Base-by-base conservation (phyloP, 2,329 filamentous ascomycete genomes). In the Neonectria neomacrospora region DNA sequence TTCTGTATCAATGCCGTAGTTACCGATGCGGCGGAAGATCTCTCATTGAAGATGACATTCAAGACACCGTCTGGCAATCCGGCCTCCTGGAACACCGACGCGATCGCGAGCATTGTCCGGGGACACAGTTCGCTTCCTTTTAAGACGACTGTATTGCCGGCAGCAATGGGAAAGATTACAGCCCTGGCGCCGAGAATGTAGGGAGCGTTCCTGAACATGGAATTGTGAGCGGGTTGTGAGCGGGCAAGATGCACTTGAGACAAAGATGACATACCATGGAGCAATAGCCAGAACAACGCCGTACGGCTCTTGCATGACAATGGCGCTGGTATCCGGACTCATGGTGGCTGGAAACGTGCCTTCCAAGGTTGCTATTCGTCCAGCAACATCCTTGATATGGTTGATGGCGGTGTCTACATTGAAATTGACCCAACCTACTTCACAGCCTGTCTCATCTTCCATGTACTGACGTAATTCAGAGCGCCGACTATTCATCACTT, bases 231-330 rank as follows among this genome's bases (percentile, higher is more conserved):
- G 34, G 34, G 16, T 8, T 8, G 34, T 37, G n/a, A 41, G 37
- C 44, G n/a, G 32, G 26, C 37, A 16, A 34, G n/a, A 3, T 23
- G n/a, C 16, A n/a, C 16, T 18, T 10, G 10, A n/a, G 54, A 32
- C 30, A 44, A 23, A 7, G 5, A 39, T 22, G 10, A 68, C 80
- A 70, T 81, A 94, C 93, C 93, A 97, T 10, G 93, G 92, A 2
- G 91, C 91, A 76, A 96, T 93, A 3, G 88, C 89, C 30, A 96
- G 80, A 16, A 94, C 84, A 8, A 96, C 92, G 1, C 93, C 93
- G 70, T 88, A 93, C 0, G 93, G 92, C 77, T 94, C 91, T 74
- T 89, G 90, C 67, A 90, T 78, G 4, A 96, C 80, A 68, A 96
- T 81, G 0, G 89, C 91, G 22, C 64, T 81, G 26, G 73, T 69